A percentile compares a stretch with the other conserved stretches of the same genome.
phyloP scores from a whole-genome alignment of 1,284 basidiomycete species.

The Cutaneotrichosporon mucoides region DNA sequence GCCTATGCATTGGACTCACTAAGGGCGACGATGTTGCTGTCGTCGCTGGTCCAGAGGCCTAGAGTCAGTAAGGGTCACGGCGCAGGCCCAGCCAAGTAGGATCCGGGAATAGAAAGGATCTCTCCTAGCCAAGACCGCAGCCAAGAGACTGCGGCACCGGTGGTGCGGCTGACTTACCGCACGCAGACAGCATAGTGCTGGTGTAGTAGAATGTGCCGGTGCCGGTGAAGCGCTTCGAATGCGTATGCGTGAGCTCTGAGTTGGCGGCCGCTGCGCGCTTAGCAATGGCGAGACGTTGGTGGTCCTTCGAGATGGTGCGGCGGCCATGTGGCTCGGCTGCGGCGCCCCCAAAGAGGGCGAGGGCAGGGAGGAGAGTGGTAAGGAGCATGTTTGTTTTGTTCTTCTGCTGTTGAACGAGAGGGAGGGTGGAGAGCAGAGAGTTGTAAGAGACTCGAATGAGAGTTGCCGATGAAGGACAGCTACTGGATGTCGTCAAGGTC shows the following conservation, averaged over 20 bases:
- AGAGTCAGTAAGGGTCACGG: background rate
- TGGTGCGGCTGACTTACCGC: conserved; percentile 7
- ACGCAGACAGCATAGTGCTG: conserved; percentile 14
- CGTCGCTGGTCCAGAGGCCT: background rate
- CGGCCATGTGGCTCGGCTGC: background rate
- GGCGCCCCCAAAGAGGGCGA: background rate
- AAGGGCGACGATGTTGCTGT: conserved; percentile 21
- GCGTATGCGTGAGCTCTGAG: no score
- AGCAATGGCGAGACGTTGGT: background rate
- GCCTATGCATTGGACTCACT: background rate
- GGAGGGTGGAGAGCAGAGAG: no score
- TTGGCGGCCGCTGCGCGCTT: background rate
- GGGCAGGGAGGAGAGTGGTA: background rate
- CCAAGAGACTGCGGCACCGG: no score
- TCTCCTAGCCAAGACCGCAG: no score
- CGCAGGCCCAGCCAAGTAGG: no score
- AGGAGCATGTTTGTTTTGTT: no score
- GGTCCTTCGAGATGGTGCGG: background rate
- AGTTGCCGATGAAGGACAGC: no score
- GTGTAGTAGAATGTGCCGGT: conserved; percentile 19
- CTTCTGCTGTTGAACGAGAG: no score
- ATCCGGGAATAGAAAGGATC: no score
- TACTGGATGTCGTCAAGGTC: no score
- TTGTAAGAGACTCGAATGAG: no score
- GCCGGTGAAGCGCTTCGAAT: conserved; percentile 4